Percentiles rank a stretch among this genome's conserved stretches.
Evolutionary conservation across 495 filamentous ascomycete genomes (phyloP).

Genomic region (Halenospora varia): DNA sequence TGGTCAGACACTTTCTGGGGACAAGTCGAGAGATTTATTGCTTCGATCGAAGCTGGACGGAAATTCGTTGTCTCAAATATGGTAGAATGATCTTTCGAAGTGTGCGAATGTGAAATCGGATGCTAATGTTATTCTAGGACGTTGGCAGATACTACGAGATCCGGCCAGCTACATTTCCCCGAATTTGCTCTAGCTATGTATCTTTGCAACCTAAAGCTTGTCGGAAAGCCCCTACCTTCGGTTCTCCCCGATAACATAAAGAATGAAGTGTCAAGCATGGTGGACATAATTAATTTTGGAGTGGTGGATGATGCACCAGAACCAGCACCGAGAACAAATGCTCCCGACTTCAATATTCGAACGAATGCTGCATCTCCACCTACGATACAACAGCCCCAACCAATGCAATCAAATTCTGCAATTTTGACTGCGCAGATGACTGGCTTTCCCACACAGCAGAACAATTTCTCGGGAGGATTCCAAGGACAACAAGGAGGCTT

Average conservation of each 20-base stretch:
- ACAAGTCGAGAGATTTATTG: conserved; percentile 85
- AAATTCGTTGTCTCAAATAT: conserved; percentile 79
- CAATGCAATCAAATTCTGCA: conserved; percentile 72
- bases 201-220: conserved; percentile 89
- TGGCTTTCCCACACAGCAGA: conserved; percentile 52
- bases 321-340: conserved; percentile 53
- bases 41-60: conserved; percentile 83
- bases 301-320: conserved; percentile 70
- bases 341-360: conserved; percentile 71
- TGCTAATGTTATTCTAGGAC: conserved; percentile 53
- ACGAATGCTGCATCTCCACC: conserved; percentile 64
- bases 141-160: conserved; percentile 94
- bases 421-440: conserved; percentile 73
- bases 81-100: conserved; percentile 43
- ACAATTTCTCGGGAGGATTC: conserved; percentile 22
- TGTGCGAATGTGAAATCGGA: neutral
- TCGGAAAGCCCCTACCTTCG: conserved; percentile 74
- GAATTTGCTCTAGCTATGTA: conserved; percentile 99
- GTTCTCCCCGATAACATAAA: conserved; percentile 76
- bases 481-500: conserved; percentile 19
- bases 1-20: conserved; percentile 81
- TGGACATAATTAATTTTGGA: conserved; percentile 97
- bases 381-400: conserved; percentile 81
- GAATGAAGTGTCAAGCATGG: conserved; percentile 99
- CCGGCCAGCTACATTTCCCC: conserved; percentile 93